phyloP scores from a whole-genome alignment of 768 basidiomycete genomes.

The Gautieria morchelliformis region DNA sequence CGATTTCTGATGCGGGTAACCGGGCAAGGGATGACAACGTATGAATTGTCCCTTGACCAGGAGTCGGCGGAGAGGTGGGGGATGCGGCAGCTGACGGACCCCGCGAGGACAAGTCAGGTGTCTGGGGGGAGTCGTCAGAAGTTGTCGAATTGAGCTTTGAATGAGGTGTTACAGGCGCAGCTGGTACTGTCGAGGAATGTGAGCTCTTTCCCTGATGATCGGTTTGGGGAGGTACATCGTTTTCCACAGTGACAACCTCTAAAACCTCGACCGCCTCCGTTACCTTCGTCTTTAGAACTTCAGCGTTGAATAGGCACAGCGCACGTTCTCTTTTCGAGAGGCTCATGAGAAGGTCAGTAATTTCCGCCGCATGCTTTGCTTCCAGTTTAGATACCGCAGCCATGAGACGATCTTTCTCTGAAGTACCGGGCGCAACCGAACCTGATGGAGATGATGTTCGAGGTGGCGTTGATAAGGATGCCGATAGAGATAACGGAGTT shows the following conservation, averaged over 20 bases:
- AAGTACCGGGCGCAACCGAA: slow-evolving; percentile 43
- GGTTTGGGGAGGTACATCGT: slow-evolving; percentile 40
- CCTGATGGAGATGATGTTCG: slow-evolving; percentile 73
- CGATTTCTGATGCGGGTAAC: slow-evolving; percentile 67
- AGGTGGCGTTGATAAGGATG: slow-evolving; percentile 70
- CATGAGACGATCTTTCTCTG: slow-evolving; percentile 69
- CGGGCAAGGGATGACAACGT: slow-evolving; percentile 64
- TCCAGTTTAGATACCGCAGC: slow-evolving; percentile 60
- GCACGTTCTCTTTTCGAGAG: slow-evolving; percentile 84
- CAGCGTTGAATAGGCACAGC: slow-evolving; percentile 83
- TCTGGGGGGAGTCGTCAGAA: slow-evolving; percentile 48
- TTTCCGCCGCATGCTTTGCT: slow-evolving; percentile 41
- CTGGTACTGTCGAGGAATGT: slow-evolving; percentile 26
- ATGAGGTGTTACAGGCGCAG: slow-evolving; percentile 47
- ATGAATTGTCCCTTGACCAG: slow-evolving; percentile 24
- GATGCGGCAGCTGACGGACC: slow-evolving; percentile 66
- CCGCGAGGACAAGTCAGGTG: slow-evolving; percentile 67
- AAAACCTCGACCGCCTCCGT: slow-evolving; percentile 75
- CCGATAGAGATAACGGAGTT: slow-evolving; percentile 71
- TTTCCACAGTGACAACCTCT: slow-evolving; percentile 38
- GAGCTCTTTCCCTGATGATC: slow-evolving; percentile 12
- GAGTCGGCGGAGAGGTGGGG: slow-evolving; percentile 39
- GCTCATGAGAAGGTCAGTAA: slow-evolving; percentile 76
- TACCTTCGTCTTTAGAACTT: slow-evolving; percentile 68
- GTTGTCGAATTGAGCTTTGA: slow-evolving; percentile 40